These are phyloP conservation scores for Papiliotrema laurentii DNA, from an alignment of 1,284 basidiomycete species.

Conservation along the genomic window DNA sequence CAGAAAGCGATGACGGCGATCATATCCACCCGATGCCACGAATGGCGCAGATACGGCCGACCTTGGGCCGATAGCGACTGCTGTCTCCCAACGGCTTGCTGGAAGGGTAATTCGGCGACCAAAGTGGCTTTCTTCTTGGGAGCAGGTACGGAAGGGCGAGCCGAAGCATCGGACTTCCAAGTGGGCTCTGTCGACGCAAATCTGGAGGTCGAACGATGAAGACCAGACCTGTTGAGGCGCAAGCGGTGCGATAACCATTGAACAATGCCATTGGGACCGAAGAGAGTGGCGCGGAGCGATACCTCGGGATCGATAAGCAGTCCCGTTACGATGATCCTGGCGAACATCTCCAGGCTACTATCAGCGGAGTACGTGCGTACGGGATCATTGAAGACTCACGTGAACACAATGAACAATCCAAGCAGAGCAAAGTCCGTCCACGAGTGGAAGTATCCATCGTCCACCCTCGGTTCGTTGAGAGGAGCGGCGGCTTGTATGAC, in stretches of 20 bases:
- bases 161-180: background rate
- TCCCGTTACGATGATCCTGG: slow-evolving; percentile 86
- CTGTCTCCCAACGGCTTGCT: slow-evolving; percentile 50
- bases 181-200: background rate
- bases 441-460: slow-evolving; percentile 69
- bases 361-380: background rate
- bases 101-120: slow-evolving; percentile 50
- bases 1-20: slow-evolving; percentile 61
- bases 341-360: slow-evolving; percentile 72
- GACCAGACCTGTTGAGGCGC: slow-evolving; percentile 2
- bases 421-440: slow-evolving; percentile 89
- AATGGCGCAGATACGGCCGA: slow-evolving; percentile 80
- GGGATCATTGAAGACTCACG: slow-evolving; percentile 55
- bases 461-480: slow-evolving; percentile 51
- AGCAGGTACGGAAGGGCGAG: background rate
- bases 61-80: slow-evolving; percentile 39
- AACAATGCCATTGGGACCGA: slow-evolving; percentile 45
- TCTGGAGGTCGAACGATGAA: background rate
- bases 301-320: slow-evolving; percentile 84
- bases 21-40: slow-evolving; percentile 89
- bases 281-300: slow-evolving; percentile 54
- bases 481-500: slow-evolving; percentile 67
- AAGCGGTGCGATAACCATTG: slow-evolving; percentile 10
- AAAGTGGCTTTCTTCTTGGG: slow-evolving; percentile 10
- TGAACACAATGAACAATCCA: slow-evolving; percentile 77